Base-by-base conservation (phyloP, 2,329 filamentous ascomycete species). In the Calonectria ilicicola region DNA sequence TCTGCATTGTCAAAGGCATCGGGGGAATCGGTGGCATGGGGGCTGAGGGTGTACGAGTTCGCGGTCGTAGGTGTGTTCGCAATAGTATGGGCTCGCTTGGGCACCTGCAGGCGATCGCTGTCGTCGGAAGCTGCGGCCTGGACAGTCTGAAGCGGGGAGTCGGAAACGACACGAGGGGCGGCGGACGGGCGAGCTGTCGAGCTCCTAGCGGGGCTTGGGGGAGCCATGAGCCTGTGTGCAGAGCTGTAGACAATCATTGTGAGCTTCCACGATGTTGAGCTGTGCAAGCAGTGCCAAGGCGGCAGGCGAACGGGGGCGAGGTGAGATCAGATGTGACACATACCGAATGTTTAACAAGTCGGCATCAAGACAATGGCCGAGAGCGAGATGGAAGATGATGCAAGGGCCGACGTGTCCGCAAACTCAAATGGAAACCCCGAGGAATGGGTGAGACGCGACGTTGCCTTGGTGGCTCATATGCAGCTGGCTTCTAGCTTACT, bases 1-100 rank as follows among this genome's bases (percentile, higher is more conserved):
- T 83, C 80, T 38, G 84, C 82, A 5, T 84, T 86, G 72, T 90
- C 89, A 77, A 91, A 91, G 8, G 87, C 84, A 78, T 89, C 88
- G 9, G 84, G 83, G 29, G 79, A 82, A 69, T 83, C 79, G 40
- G 77, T 70, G 74, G 70, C 72, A 56, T 58, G 58, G 44, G 66
- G 65, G 17, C 65, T 53, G 3, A 62, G 32, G 14, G 42, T 68
- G n/a, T 68, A 68, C 8, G 53, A 23, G 32, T 81, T 77, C 63
- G 81, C 80, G 38, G 81, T 77, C 3, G 81, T 70, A 10, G 83
- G 74, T 32, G 82, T 82, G 76, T 86, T 86, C 64, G 87, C 84
- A 72, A 87, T 83, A 12, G 87, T 89, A 72, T 85, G 86, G 15
- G 87, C 86, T 77, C 87, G 83, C 80, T 87, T 86, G n/a, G 83